These are phyloP conservation scores for Neocucurbitaria cava DNA, from an alignment of 2,329 filamentous ascomycete species.

Conservation along the genomic window DNA sequence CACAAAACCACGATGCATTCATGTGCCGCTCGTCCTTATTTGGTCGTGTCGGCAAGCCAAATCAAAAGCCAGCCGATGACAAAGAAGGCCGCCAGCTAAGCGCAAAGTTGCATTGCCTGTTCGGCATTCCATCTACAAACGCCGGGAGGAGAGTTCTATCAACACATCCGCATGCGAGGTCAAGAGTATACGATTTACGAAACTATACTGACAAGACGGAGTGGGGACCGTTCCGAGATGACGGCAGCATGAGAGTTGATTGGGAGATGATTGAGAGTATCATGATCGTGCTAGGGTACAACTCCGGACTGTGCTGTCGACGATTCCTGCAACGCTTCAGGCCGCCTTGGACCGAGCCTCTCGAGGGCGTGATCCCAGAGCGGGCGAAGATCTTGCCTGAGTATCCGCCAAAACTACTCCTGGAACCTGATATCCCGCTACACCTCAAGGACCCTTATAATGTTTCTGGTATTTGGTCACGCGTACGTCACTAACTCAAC, in stretches of 20 bases:
- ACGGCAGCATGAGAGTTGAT: slow-evolving; percentile 69
- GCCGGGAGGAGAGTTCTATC: slow-evolving; percentile 37
- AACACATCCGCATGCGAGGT: slow-evolving; percentile 68
- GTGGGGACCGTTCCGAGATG: slow-evolving; percentile 76
- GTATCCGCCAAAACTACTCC: slow-evolving; percentile 21
- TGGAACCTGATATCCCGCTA: slow-evolving; percentile 52
- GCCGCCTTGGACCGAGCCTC: slow-evolving; percentile 39
- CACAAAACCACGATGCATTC: slow-evolving; percentile 64
- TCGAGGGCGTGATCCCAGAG: slow-evolving; percentile 36
- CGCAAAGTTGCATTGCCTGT: slow-evolving; percentile 74
- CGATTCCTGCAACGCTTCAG: slow-evolving; percentile 29
- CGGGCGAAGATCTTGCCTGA: slow-evolving; percentile 7
- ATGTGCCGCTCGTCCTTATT: slow-evolving; percentile 68
- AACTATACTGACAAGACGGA: slow-evolving; percentile 66
- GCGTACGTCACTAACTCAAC: slow-evolving; percentile 54
- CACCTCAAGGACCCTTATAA: slow-evolving; percentile 72
- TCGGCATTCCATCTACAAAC: slow-evolving; percentile 65
- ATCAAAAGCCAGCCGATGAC: slow-evolving; percentile 49
- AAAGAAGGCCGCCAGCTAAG: slow-evolving; percentile 65
- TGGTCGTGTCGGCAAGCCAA: slow-evolving; percentile 57
- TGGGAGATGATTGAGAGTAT: slow-evolving; percentile 83
- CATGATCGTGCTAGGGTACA: slow-evolving; percentile 71
- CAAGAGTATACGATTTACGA: slow-evolving; percentile 76
- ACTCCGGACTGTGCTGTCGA: slow-evolving; percentile 50
- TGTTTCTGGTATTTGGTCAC: slow-evolving; percentile 73